Evolutionary conservation across 805 yeast species (phyloP), one percentile per base, ranked within the genome.

Genomic region (Jamesozyma spencerorum): DNA sequence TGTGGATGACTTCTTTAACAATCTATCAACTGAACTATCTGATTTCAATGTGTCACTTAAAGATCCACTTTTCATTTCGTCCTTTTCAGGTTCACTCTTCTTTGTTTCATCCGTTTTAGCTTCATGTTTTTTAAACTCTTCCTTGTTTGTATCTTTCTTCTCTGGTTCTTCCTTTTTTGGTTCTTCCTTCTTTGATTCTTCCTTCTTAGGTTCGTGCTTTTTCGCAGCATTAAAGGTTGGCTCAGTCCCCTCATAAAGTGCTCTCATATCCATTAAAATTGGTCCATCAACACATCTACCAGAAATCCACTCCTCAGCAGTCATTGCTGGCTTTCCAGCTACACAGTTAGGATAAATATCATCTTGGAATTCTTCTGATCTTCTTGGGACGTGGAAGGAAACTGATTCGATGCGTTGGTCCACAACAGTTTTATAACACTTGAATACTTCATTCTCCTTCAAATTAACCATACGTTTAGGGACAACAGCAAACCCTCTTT

Each of bases 261-360:
- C 75, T 57, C 74, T 81, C 81, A 94, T 74, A 28, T 79, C 74
- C 49, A 85, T 66, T 48, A 90, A 66, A 39, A 85, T 65, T 14
- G 98, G 98, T 8, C 94, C 92, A 44, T 77, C 77, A n/a, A 80
- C 80, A 20, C 71, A 71, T 58, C 85, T 80, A 28, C 97, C 97
- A 17, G 63, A 63, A 42, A 79, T 71, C 81, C 86, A 92, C 49
- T 87, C 95, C 2, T 67, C 75, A 2, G 95, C 85, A 13, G 79
- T 59, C 42, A 86, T 60, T 0, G 97, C 94, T 3, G 97, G 80
- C 53, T 75, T 71, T 31, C 69, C 72, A 3, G 95, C 78, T 20
- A 94, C 92, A 20, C 90, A 84, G 62, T 84, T 94, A 4, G 97
- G 96, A 58, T 81, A 92, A 38, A 92, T 85, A 53, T 88, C 97